A percentile compares a stretch with the other conserved stretches of the same genome.
Evolutionary conservation across 805 yeast genomes (phyloP).

Genomic region (Nakazawaea sp.): DNA sequence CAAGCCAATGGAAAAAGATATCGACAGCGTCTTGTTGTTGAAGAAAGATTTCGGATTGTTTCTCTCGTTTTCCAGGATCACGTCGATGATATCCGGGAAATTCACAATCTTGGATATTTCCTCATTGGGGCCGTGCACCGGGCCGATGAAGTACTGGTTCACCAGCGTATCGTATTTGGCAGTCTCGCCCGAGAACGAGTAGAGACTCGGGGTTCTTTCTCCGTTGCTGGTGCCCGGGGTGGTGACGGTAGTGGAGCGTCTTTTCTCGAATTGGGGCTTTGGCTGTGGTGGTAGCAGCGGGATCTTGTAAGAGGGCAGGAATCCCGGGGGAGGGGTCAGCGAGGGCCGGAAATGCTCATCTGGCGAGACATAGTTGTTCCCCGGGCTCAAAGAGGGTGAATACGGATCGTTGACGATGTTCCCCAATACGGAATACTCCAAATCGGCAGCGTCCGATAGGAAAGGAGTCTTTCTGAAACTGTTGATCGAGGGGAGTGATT

Average conservation of each 20-base stretch:
- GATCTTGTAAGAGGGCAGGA: constrained; percentile 1
- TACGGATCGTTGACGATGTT: constrained; percentile 49
- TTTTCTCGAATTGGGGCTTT: constrained; percentile 7
- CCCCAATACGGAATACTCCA: constrained; percentile 65
- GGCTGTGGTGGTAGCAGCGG: constrained; percentile 7
- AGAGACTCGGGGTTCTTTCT: not conserved
- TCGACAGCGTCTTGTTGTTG: constrained; percentile 25
- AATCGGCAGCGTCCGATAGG: constrained; percentile 63
- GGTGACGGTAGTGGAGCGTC: not conserved
- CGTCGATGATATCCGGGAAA: constrained; percentile 54
- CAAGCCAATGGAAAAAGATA: constrained; percentile 43
- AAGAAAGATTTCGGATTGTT: constrained; percentile 31
- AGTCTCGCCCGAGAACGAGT: constrained; percentile 12
- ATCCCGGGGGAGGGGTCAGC: constrained; percentile 3
- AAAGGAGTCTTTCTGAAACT: constrained; percentile 32
- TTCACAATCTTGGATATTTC: constrained; percentile 32
- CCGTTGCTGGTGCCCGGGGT: not conserved
- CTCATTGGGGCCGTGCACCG: constrained; percentile 24
- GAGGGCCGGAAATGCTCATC: constrained; percentile 10
- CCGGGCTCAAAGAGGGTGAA: constrained; percentile 18
- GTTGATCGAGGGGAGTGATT: not conserved
- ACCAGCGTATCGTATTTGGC: constrained; percentile 51
- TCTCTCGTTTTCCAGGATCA: constrained; percentile 30
- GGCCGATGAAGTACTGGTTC: constrained; percentile 65
- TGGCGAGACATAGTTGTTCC: constrained; percentile 25